These are phyloP conservation scores for Xylaria sp. DNA, from an alignment of 2,329 filamentous ascomycete genomes.

Conservation along the genomic window DNA sequence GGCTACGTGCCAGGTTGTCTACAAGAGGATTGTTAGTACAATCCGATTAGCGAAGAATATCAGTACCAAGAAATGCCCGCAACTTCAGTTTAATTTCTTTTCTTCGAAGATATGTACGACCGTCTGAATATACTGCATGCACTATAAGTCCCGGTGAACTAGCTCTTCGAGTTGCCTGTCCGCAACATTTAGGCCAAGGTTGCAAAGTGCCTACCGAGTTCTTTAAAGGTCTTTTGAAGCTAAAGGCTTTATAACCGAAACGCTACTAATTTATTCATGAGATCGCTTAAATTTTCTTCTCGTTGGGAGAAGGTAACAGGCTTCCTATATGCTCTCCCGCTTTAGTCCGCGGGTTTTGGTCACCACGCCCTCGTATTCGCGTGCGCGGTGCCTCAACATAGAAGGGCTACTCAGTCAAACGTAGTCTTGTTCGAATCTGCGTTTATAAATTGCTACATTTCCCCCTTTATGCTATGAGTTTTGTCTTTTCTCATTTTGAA, in stretches of 20 bases:
- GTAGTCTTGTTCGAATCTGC: background rate
- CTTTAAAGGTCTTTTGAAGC: background rate
- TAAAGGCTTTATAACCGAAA: background rate
- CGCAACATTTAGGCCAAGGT: background rate
- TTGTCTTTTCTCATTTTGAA: too few species aligned
- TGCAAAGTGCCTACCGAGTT: background rate
- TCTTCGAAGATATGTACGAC: background rate
- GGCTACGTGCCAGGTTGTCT: background rate
- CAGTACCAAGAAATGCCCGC: background rate
- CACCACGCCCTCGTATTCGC: background rate
- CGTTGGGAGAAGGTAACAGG: background rate
- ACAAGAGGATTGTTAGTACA: background rate
- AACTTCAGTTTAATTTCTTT: background rate
- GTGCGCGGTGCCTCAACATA: background rate
- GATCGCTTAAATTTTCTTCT: background rate
- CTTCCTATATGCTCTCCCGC: background rate
- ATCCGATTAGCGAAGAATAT: background rate
- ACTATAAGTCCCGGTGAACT: background rate
- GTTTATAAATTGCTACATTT: too few species aligned
- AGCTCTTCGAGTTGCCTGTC: background rate
- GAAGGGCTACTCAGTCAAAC: background rate
- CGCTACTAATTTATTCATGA: slow-evolving; percentile 1
- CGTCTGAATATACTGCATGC: background rate
- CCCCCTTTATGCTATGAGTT: too few species aligned
- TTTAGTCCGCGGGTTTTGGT: background rate